Conservation (phyloP, 495 filamentous ascomycete species). For the Xylaria telfairii region DNA sequence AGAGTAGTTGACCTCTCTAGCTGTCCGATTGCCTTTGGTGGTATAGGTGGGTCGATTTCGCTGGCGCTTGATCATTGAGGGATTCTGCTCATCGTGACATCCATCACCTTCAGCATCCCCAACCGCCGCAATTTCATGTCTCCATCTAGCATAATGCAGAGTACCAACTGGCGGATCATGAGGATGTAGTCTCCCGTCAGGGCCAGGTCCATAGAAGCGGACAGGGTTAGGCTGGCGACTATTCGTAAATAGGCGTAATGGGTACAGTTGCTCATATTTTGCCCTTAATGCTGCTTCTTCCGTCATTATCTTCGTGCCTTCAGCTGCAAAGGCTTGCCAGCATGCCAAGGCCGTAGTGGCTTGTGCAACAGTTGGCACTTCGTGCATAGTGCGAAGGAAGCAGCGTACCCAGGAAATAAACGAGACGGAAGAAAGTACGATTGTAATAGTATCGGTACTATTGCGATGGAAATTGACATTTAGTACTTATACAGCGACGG, state of each 20-base stretch:
- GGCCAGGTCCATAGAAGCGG: slow-evolving; percentile 22
- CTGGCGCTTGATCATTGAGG: not conserved
- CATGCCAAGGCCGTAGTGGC: not conserved
- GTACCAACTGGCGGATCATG: slow-evolving; percentile 9
- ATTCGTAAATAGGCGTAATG: not conserved
- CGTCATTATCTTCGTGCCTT: not conserved
- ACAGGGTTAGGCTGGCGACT: not conserved
- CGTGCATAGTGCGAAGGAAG: not conserved
- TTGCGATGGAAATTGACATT: not conserved
- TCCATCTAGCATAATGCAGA: slow-evolving; percentile 18
- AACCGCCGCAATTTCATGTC: not conserved
- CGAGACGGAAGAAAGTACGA: not conserved
- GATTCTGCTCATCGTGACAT: not conserved
- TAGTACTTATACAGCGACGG: not conserved
- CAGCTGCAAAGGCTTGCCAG: slow-evolving; percentile 13
- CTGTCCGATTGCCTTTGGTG: not conserved
- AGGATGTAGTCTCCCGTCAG: not conserved
- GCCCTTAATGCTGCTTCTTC: not conserved
- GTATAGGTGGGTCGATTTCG: slow-evolving; percentile 3
- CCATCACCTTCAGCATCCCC: not conserved
- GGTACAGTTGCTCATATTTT: not conserved
- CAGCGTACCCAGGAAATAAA: not conserved
- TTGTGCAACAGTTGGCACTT: not conserved
- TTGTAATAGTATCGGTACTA: not conserved
- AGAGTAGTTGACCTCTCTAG: slow-evolving; percentile 16